Conservation (phyloP, 306 rosid genomes). For the Castanea crenata region DNA sequence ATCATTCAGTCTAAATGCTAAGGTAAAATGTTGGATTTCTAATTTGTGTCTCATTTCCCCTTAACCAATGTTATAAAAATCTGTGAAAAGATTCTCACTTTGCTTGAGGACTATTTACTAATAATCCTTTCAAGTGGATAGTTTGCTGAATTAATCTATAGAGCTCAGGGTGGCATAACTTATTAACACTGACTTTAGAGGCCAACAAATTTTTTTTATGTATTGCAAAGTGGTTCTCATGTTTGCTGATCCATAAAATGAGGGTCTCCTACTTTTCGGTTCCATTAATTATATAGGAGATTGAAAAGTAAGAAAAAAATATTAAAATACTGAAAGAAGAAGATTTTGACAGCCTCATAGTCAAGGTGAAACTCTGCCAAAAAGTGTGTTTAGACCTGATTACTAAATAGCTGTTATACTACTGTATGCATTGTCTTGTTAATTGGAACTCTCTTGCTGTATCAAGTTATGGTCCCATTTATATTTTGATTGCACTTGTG, state of each 20-base stretch:
- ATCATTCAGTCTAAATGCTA: background rate
- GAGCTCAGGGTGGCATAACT: background rate
- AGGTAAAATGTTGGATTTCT: slow-evolving; percentile 19
- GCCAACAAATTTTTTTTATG: background rate
- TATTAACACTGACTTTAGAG: background rate
- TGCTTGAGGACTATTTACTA: background rate
- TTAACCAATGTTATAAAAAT: background rate
- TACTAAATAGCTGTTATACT: background rate
- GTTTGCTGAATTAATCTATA: background rate
- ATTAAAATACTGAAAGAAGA: background rate
- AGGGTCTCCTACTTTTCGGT: background rate
- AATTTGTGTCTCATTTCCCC: background rate
- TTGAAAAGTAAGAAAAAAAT: background rate
- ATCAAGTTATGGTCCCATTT: background rate
- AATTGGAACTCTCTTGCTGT: background rate
- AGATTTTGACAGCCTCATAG: background rate
- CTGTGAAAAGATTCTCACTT: background rate
- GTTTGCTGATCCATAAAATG: background rate
- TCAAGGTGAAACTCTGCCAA: background rate
- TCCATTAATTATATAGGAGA: background rate
- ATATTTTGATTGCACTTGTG: background rate
- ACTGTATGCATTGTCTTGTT: background rate
- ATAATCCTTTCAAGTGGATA: background rate
- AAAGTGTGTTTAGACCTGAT: background rate
- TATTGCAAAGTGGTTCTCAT: background rate